Evolutionary conservation across 2,329 filamentous ascomycete species (phyloP), one percentile per base, ranked within the genome.

Genomic region (Hymenoscyphus fraxineus): DNA sequence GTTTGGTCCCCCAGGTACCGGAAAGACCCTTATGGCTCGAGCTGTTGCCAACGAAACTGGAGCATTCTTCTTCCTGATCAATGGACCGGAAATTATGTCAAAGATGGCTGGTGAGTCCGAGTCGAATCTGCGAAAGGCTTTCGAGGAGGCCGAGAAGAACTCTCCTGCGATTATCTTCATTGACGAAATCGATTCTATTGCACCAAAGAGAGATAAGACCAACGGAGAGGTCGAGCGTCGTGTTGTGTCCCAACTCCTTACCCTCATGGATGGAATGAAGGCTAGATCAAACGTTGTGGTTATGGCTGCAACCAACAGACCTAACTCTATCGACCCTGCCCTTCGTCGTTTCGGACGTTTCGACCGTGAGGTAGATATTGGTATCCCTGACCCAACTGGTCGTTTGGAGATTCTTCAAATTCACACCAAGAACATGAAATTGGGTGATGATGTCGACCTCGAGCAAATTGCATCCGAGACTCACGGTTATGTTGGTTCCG

Each of bases 341-440:
- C 90, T 99, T 65, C 92, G 94, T 81, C 94, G 95, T 79, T 98
- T 97, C 80, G 95, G 95, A 69, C 95, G 95, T 80, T 98, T 99
- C 83, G 95, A 99, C 78, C 95, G 95, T 78, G 95, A 98, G 80
- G 94, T 99, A 70, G 95, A 99, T 76, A 97, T 99, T 76, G 93
- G 94, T 75, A 96, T 98, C 71, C 95, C 95, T 62, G 95, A 98
- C 81, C 95, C 95, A 60, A 98, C 94, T 73, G 95, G 95, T 69
- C 95, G 95, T 85, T 90, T 99, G 44, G 95, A 99, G 85, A 98
- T 99, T 76, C 88, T 99, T 67, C 92, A 96, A 80, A 99, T 99
- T 72, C 95, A 99, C 86, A 99, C 95, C 80, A 99, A 99, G 90
- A 99, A 99, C 87, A 99, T 99, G 95, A 99, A 99, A 85, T 87